These are phyloP conservation scores for Pythium guiyangense DNA, from an alignment of 352 stramenopile species.

Conservation along the genomic window DNA sequence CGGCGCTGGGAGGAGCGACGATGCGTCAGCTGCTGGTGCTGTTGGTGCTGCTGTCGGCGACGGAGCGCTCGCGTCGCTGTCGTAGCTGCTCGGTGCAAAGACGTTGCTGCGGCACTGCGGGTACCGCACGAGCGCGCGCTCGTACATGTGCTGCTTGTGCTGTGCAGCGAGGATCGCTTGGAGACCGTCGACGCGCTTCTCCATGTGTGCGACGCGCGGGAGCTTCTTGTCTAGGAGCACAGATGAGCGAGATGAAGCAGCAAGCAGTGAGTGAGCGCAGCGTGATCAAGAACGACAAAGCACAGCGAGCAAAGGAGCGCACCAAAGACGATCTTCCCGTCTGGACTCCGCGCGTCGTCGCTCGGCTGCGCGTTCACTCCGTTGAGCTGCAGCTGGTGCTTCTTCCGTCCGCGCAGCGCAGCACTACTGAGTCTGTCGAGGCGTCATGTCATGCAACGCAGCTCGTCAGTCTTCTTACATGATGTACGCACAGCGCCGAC, in stretches of 20 bases:
- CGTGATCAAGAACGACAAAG: neutral
- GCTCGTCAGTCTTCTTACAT: neutral
- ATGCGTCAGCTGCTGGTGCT: neutral
- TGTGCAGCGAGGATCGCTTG: slow-evolving; percentile 37
- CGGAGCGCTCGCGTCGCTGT: slow-evolving; percentile 11
- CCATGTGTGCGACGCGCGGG: slow-evolving; percentile 63
- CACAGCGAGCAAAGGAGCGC: neutral
- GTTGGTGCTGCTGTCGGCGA: neutral
- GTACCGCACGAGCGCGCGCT: slow-evolving; percentile 52
- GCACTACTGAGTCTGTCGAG: slow-evolving; percentile 2
- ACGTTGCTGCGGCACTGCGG: slow-evolving; percentile 66
- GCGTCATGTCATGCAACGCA: neutral
- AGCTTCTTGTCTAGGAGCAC: slow-evolving; percentile 50
- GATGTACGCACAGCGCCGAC: neutral
- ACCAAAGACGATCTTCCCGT: slow-evolving; percentile 69
- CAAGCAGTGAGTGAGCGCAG: neutral
- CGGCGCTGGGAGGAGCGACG: slow-evolving; percentile 16
- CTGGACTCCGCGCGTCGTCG: slow-evolving; percentile 31
- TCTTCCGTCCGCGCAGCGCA: slow-evolving; percentile 28
- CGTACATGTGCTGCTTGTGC: slow-evolving; percentile 64
- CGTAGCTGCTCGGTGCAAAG: slow-evolving; percentile 51
- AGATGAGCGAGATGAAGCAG: neutral
- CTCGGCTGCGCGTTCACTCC: slow-evolving; percentile 18
- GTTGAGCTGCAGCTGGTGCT: slow-evolving; percentile 37
- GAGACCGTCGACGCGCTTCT: slow-evolving; percentile 43